phyloP scores from a whole-genome alignment of 2,329 filamentous ascomycete species.

The Oidium heveae region DNA sequence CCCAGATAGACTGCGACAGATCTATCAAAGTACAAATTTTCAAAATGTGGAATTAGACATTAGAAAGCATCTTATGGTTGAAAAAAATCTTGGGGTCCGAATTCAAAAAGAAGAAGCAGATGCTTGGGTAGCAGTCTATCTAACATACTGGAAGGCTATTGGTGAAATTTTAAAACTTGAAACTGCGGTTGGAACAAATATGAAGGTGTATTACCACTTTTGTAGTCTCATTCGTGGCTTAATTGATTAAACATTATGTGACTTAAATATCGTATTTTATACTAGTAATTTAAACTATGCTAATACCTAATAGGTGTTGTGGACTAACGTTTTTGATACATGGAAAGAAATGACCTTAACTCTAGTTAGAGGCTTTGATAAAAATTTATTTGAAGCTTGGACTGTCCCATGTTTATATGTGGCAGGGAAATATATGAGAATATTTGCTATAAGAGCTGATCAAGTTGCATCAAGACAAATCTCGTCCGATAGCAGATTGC shows the following conservation, averaged over 20 bases:
- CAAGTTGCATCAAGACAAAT: constrained; percentile 30
- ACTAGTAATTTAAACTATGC: not conserved
- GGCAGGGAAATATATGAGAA: constrained; percentile 60
- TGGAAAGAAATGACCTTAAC: constrained; percentile 69
- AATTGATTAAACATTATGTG: not conserved
- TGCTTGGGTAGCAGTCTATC: constrained; percentile 74
- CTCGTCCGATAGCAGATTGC: constrained; percentile 24
- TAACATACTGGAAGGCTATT: constrained; percentile 60
- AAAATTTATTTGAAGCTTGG: constrained; percentile 59
- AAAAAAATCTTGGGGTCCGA: constrained; percentile 18
- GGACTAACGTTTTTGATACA: constrained; percentile 59
- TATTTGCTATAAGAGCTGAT: constrained; percentile 82
- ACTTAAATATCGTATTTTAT: no score
- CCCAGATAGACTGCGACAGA: constrained; percentile 38
- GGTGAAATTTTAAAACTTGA: constrained; percentile 46
- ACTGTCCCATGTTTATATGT: constrained; percentile 77
- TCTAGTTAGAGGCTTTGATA: constrained; percentile 61
- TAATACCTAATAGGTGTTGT: constrained; percentile 16
- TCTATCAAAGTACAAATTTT: constrained; percentile 48
- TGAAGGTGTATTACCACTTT: constrained; percentile 7
- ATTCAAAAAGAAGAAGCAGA: constrained; percentile 31
- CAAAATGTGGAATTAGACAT: constrained; percentile 36
- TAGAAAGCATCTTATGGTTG: constrained; percentile 42
- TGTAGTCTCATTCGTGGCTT: not conserved
- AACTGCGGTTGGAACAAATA: constrained; percentile 17